Conservation (phyloP, 345 rosid species). For the Streptanthus diversifolius region DNA sequence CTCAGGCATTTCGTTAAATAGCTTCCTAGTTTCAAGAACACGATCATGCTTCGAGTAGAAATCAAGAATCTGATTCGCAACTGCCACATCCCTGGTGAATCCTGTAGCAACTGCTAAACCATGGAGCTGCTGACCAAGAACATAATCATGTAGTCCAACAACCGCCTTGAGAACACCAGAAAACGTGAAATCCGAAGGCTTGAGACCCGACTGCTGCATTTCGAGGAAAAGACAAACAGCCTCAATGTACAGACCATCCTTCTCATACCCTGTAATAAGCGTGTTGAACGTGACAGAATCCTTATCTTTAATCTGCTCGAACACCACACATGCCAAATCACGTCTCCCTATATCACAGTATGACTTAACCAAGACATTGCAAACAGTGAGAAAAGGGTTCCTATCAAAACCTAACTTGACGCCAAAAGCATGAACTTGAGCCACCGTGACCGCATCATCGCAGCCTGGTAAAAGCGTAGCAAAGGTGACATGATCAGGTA, state of each 20-base stretch:
- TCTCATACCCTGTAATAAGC: slow-evolving; percentile 65
- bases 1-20: slow-evolving; percentile 66
- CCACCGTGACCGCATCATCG: slow-evolving; percentile 36
- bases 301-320: slow-evolving; percentile 44
- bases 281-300: slow-evolving; percentile 77
- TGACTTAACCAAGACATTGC: slow-evolving; percentile 71
- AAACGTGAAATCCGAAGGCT: slow-evolving; percentile 83
- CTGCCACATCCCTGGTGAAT: slow-evolving; percentile 58
- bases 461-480: slow-evolving; percentile 69
- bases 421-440: slow-evolving; percentile 56
- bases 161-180: slow-evolving; percentile 65
- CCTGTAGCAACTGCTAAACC: slow-evolving; percentile 48
- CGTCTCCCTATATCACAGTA: slow-evolving; percentile 55
- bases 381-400: slow-evolving; percentile 37
- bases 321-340: slow-evolving; percentile 48
- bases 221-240: slow-evolving; percentile 51
- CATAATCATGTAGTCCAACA: slow-evolving; percentile 44
- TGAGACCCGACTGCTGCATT: slow-evolving; percentile 54
- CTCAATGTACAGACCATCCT: slow-evolving; percentile 50
- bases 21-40: slow-evolving; percentile 46
- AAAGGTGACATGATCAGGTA: slow-evolving; percentile 68
- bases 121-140: slow-evolving; percentile 69
- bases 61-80: slow-evolving; percentile 85
- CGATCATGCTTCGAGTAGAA: slow-evolving; percentile 67
- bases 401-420: slow-evolving; percentile 50